phyloP scores from a whole-genome alignment of 805 yeast genomes.

The Monosporozyma yasuniensis region DNA sequence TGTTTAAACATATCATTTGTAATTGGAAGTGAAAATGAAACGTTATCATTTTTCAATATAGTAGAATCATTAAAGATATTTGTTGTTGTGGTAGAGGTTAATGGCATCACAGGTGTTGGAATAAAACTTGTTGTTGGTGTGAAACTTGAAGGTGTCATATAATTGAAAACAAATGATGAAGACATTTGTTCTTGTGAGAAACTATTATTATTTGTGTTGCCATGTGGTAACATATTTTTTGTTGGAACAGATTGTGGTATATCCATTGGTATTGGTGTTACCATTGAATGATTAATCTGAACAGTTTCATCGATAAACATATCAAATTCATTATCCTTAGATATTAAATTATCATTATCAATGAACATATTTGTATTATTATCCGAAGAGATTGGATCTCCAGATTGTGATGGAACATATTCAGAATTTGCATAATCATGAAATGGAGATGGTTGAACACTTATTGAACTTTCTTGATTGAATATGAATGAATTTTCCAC shows the following conservation, averaged over 20 bases:
- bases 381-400: background rate
- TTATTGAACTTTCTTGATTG: background rate
- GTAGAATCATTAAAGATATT: background rate
- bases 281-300: background rate
- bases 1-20: background rate
- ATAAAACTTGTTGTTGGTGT: background rate
- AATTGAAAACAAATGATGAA: background rate
- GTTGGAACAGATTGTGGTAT: background rate
- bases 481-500: background rate
- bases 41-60: background rate
- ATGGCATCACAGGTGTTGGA: background rate
- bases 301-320: background rate
- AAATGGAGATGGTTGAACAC: background rate
- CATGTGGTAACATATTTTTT: background rate
- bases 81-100: background rate
- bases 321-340: background rate
- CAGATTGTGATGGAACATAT: background rate
- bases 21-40: slow-evolving; percentile 1
- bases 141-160: slow-evolving; percentile 1
- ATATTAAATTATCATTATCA: background rate
- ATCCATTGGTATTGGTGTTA: background rate
- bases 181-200: background rate
- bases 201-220: background rate
- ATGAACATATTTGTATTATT: background rate
- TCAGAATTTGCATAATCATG: background rate